Percentiles rank a stretch among this genome's conserved stretches.
These are phyloP conservation scores for Fulvia fulva DNA, from an alignment of 2,329 filamentous ascomycete genomes.

Conservation along the genomic window DNA sequence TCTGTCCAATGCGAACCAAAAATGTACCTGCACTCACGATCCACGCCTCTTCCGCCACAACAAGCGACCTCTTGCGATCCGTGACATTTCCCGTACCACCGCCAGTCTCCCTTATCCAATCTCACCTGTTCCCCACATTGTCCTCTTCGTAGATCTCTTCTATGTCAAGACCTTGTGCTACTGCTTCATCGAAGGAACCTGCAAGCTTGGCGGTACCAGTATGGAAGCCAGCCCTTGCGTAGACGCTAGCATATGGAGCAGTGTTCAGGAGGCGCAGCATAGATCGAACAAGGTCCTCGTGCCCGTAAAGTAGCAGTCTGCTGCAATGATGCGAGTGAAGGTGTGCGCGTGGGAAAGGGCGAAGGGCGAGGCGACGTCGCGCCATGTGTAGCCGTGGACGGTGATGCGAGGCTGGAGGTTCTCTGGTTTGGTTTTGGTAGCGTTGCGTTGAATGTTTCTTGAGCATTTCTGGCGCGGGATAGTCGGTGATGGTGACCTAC, in stretches of 20 bases:
- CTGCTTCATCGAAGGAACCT: constrained; percentile 60
- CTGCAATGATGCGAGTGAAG: constrained; percentile 63
- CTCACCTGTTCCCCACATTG: constrained; percentile 58
- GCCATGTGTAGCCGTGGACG: constrained; percentile 64
- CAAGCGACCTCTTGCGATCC: constrained; percentile 67
- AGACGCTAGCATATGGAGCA: constrained; percentile 49
- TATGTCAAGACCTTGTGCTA: constrained; percentile 52
- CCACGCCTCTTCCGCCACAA: constrained; percentile 38
- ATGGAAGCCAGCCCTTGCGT: constrained; percentile 69
- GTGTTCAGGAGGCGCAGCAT: constrained; percentile 58
- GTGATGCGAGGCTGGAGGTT: constrained; percentile 36
- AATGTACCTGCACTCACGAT: neutral
- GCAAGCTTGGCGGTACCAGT: constrained; percentile 63
- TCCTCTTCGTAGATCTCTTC: constrained; percentile 68
- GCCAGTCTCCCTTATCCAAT: constrained; percentile 54
- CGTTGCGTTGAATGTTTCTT: constrained; percentile 56
- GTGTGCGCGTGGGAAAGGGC: constrained; percentile 34
- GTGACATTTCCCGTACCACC: constrained; percentile 59
- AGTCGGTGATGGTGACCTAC: constrained; percentile 61
- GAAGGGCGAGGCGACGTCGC: constrained; percentile 47
- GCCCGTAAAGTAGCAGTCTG: constrained; percentile 69
- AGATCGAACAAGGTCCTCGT: constrained; percentile 60
- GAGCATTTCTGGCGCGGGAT: constrained; percentile 60
- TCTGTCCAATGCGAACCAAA: neutral
- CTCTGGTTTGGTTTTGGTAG: constrained; percentile 48